phyloP scores from a whole-genome alignment of 2,329 filamentous ascomycete genomes.

The Talaromyces sp. region DNA sequence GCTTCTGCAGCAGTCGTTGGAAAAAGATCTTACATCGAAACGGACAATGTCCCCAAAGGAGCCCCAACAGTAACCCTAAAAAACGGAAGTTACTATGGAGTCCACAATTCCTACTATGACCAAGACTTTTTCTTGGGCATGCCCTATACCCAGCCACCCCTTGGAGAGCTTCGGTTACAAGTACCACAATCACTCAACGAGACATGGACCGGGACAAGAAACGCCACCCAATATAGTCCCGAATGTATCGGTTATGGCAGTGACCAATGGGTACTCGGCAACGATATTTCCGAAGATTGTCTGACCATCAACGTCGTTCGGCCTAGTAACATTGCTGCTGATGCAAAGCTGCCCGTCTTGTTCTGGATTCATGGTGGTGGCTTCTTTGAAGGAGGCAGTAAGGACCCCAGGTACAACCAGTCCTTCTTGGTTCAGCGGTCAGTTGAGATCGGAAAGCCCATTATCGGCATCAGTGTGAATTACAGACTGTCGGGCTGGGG shows the following conservation, averaged over 20 bases:
- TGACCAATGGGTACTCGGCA: conserved; percentile 30
- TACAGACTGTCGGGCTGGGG: conserved; percentile 46
- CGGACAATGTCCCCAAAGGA: neutral
- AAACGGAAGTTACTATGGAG: conserved; percentile 17
- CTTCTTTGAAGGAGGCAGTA: conserved; percentile 47
- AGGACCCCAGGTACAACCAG: conserved; percentile 21
- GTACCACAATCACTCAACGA: conserved; percentile 62
- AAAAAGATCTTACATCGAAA: neutral
- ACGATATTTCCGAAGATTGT: conserved; percentile 63
- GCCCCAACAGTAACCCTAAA: conserved; percentile 4
- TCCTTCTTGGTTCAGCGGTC: conserved; percentile 45
- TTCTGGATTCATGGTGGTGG: conserved; percentile 51
- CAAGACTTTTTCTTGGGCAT: conserved; percentile 70
- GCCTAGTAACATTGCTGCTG: conserved; percentile 50
- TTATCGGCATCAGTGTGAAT: conserved; percentile 51
- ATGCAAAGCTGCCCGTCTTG: conserved; percentile 33
- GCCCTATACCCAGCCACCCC: conserved; percentile 70
- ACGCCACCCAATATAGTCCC: conserved; percentile 58
- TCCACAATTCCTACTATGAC: conserved; percentile 8
- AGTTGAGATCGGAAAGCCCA: conserved; percentile 36
- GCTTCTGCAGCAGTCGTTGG: neutral
- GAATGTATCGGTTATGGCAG: conserved; percentile 70
- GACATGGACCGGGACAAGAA: conserved; percentile 58
- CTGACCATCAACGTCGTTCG: conserved; percentile 61
- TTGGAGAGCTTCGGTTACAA: conserved; percentile 64